Conservation (phyloP, 805 yeast species). For the Metschnikowia vanudenii region DNA sequence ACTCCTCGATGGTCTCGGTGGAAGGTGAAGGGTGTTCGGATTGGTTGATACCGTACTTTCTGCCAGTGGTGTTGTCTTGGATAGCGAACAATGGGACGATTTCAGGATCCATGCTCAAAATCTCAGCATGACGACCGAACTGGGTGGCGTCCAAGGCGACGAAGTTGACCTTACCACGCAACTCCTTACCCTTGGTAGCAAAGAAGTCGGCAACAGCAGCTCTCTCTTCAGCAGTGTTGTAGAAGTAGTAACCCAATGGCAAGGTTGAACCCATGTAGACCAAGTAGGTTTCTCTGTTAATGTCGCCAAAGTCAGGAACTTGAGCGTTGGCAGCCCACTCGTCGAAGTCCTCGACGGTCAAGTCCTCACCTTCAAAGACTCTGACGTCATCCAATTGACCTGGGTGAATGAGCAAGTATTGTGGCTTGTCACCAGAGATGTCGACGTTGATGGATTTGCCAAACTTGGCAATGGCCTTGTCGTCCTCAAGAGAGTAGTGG, state of each 20-base stretch:
- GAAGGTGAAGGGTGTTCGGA: constrained; percentile 45
- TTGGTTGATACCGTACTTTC: constrained; percentile 79
- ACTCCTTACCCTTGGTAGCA: constrained; percentile 63
- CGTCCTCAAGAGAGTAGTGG: constrained; percentile 54
- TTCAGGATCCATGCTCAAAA: constrained; percentile 77
- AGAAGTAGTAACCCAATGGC: constrained; percentile 90
- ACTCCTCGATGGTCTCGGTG: constrained; percentile 50
- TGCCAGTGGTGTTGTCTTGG: constrained; percentile 66
- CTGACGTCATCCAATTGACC: constrained; percentile 43
- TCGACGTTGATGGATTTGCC: constrained; percentile 31
- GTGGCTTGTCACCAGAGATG: constrained; percentile 30
- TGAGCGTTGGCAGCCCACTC: constrained; percentile 59
- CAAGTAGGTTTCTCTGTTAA: constrained; percentile 75
- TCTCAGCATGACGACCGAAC: constrained; percentile 84
- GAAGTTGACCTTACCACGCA: constrained; percentile 79
- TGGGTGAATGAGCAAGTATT: constrained; percentile 50
- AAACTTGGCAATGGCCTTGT: constrained; percentile 39
- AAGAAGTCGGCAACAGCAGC: constrained; percentile 52
- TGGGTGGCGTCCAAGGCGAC: constrained; percentile 81
- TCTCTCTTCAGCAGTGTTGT: constrained; percentile 66
- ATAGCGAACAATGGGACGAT: constrained; percentile 85
- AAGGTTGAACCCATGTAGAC: constrained; percentile 65
- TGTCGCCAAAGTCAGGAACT: constrained; percentile 84
- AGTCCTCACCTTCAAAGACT: constrained; percentile 40
- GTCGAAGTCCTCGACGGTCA: constrained; percentile 32